These are phyloP conservation scores for Citrus australasica DNA, from an alignment of 345 rosid genomes.

Conservation along the genomic window DNA sequence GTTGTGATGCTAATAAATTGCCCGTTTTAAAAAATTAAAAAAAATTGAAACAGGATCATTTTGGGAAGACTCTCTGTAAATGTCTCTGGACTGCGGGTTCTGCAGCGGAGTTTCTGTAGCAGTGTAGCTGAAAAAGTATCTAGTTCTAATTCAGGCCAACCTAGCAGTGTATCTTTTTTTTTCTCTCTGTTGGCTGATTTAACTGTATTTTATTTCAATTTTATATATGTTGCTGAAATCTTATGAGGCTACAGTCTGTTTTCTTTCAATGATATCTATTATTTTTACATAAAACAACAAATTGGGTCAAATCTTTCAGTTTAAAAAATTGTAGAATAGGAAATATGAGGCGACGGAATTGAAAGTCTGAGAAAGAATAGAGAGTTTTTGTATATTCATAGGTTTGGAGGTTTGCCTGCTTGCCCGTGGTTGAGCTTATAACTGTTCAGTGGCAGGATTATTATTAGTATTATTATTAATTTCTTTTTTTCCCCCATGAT, in stretches of 20 bases:
- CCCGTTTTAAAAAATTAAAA: background rate
- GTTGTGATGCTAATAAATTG: too few relatives aligned
- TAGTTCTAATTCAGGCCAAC: slow-evolving; percentile 12
- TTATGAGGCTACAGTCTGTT: background rate
- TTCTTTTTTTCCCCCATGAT: background rate
- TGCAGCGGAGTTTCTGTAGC: slow-evolving; percentile 24
- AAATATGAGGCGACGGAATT: background rate
- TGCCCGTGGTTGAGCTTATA: background rate
- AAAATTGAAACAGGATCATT: slow-evolving; percentile 27
- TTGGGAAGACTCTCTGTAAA: slow-evolving; percentile 20
- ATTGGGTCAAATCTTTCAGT: background rate
- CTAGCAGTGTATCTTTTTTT: slow-evolving; percentile 21
- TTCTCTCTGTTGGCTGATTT: background rate
- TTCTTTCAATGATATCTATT: background rate
- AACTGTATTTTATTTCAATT: background rate
- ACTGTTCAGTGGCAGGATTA: too few relatives aligned
- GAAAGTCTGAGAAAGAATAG: background rate
- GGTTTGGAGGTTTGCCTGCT: background rate
- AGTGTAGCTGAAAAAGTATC: slow-evolving; percentile 12
- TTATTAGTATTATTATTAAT: background rate
- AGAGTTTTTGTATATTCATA: background rate
- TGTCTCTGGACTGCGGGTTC: slow-evolving; percentile 21
- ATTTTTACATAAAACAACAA: background rate
- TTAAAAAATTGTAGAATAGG: too few relatives aligned
- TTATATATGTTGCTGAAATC: background rate